Evolutionary conservation across 768 basidiomycete species (phyloP).

Genomic region (Tylopilus rubrobrunneus): DNA sequence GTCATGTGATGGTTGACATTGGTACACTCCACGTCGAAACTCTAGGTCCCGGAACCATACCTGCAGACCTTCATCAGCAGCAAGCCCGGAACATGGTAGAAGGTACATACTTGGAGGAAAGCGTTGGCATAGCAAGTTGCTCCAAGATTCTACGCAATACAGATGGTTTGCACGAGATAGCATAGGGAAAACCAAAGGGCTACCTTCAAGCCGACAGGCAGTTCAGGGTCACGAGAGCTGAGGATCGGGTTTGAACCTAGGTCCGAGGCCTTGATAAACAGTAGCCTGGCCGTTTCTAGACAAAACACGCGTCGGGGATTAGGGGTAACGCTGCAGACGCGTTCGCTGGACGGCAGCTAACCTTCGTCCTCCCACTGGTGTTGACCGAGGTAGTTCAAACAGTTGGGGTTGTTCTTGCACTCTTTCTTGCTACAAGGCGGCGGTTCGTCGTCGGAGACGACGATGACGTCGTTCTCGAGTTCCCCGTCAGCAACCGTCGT

Average conservation of each 20-base stretch:
- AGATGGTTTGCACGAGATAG: neutral
- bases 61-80: conserved; percentile 36
- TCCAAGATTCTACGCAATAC: conserved; percentile 71
- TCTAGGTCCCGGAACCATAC: conserved; percentile 88
- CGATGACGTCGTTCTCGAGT: conserved; percentile 58
- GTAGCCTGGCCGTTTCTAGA: conserved; percentile 46
- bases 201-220: conserved; percentile 79
- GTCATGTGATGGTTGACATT: conserved; percentile 59
- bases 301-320: conserved; percentile 12
- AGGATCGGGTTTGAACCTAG: conserved; percentile 54
- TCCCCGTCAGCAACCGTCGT: conserved; percentile 35
- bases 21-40: conserved; percentile 82
- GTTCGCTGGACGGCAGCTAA: conserved; percentile 25
- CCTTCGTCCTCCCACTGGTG: conserved; percentile 77
- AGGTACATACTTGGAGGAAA: conserved; percentile 69
- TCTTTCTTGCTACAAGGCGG: conserved; percentile 52
- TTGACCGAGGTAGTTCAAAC: conserved; percentile 85
- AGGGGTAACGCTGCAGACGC: conserved; percentile 3
- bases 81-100: neutral
- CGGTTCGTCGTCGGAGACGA: conserved; percentile 66
- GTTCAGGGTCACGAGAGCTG: conserved; percentile 44
- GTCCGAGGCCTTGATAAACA: conserved; percentile 49
- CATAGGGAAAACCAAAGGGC: conserved; percentile 5
- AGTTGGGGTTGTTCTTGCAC: conserved; percentile 79
- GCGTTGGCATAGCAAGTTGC: conserved; percentile 98